Percentiles rank a stretch among this genome's conserved stretches.
These are phyloP conservation scores for Kuraishia borneana DNA, from an alignment of 805 yeast genomes.

Conservation along the genomic window DNA sequence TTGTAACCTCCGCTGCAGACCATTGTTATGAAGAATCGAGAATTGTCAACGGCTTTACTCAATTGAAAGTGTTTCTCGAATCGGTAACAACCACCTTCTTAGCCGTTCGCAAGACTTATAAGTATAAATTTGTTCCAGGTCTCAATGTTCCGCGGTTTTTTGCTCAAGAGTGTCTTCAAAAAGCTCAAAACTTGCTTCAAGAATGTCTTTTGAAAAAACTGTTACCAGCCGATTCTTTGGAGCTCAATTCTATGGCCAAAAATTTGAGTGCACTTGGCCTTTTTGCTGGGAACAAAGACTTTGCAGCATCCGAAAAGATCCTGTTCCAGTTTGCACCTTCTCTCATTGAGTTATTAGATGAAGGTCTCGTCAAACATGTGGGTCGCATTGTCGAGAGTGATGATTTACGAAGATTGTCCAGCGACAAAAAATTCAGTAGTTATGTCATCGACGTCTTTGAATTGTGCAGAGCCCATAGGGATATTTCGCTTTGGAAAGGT, in stretches of 20 bases:
- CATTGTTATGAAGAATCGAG: too few species aligned
- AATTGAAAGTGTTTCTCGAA: neutral
- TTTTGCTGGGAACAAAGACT: neutral
- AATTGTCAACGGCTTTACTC: neutral
- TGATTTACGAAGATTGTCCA: neutral
- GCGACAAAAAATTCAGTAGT: slow-evolving; percentile 23
- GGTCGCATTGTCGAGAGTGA: neutral
- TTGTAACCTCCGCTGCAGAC: neutral
- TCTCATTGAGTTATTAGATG: neutral
- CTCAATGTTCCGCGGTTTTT: neutral
- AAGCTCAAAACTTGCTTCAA: neutral
- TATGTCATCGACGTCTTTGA: slow-evolving; percentile 62
- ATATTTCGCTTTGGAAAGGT: slow-evolving; percentile 37
- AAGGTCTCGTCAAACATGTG: neutral
- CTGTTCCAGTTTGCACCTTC: neutral
- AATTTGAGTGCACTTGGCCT: neutral
- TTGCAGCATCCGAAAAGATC: neutral
- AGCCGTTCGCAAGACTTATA: neutral
- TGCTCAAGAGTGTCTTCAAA: neutral
- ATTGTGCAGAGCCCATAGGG: slow-evolving; percentile 42
- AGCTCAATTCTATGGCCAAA: neutral
- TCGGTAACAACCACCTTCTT: neutral
- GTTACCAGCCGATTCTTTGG: neutral
- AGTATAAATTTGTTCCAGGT: neutral
- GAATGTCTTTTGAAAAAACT: neutral